phyloP scores from a whole-genome alignment of 169 alveolate species.

The Plasmodium fragile region DNA sequence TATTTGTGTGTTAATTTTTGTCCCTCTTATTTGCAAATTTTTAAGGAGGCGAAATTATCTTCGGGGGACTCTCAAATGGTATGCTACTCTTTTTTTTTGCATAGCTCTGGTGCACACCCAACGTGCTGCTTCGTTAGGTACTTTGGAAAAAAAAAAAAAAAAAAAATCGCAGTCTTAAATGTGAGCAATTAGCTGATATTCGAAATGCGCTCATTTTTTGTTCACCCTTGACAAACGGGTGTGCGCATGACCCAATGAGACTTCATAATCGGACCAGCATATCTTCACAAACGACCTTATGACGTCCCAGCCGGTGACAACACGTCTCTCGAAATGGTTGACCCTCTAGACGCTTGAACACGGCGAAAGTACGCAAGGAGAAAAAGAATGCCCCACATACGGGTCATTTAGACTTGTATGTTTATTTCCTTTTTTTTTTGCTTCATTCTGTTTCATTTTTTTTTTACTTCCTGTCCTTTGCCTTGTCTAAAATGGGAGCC shows the following conservation, averaged over 20 bases:
- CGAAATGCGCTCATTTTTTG: neutral
- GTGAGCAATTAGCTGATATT: neutral
- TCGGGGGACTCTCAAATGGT: neutral
- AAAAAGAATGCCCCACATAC: neutral
- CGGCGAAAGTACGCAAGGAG: neutral
- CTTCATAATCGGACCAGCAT: neutral
- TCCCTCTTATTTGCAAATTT: neutral
- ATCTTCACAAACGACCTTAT: neutral
- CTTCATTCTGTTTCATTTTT: neutral
- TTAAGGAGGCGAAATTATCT: neutral
- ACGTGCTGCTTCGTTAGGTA: neutral
- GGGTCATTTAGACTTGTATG: neutral
- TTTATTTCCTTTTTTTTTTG: neutral
- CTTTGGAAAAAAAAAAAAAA: neutral
- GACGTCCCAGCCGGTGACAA: neutral
- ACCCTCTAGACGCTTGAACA: neutral
- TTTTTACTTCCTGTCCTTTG: neutral
- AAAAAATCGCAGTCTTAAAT: slow-evolving; percentile 3
- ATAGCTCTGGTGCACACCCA: neutral
- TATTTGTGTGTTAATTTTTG: neutral
- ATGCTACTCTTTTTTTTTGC: slow-evolving; percentile 4
- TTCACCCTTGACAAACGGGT: neutral
- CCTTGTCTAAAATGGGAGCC: neutral
- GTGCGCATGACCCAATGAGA: neutral
- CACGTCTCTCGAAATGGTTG: neutral